Base-by-base conservation (phyloP, 495 filamentous ascomycete genomes). In the Podospora pseudoanserina region DNA sequence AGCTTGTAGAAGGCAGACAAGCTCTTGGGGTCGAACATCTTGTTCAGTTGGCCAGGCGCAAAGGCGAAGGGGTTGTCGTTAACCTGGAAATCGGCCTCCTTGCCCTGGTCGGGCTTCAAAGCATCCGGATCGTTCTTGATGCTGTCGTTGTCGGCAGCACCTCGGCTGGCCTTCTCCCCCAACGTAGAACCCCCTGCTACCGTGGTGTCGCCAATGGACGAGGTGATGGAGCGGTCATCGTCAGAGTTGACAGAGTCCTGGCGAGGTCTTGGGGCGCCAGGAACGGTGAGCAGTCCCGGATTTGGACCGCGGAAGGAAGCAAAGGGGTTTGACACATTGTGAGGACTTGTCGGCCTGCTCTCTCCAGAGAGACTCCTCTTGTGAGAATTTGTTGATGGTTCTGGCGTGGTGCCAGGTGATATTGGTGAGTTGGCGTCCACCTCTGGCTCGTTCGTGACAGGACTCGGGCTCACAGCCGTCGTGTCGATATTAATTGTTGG, bases 261-360 rank as follows among this genome's bases (percentile, higher is more conserved):
- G 62, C 84, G 77, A 13, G 85, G 82, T 56, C 83, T 76, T 55
- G 78, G 76, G 32, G 79, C 75, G 63, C 79, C 80, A 19, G 84
- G 83, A 4, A 86, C 84, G 7, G 84, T 76, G 26, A 86, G 75
- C 67, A 83, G 86, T 34, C 77, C 78, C 39, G 75, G 77, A 62
- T 76, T 76, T 23, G 80, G 81, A 2, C 76, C 83, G 27, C 81
- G 79, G 9, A 82, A 77, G 2, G 76, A 72, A 13, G 39, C 39
- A 16, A 85, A 81, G 18, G 90, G 91, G 16, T 90, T 94, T 5
- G 92, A 94, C 63, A 96, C 79, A 79, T 97, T 96, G 78, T 96
- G 93, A 0, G 93, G 91, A 57, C 93, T 96, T 0, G 90, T 92
- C n/a, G 93, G 93, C 65, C 92, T 83, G 74, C 89, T 91, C 66